A percentile compares a stretch with the other conserved stretches of the same genome.
phyloP scores from a whole-genome alignment of 305 asterid species.

The Solanum hybrid region DNA sequence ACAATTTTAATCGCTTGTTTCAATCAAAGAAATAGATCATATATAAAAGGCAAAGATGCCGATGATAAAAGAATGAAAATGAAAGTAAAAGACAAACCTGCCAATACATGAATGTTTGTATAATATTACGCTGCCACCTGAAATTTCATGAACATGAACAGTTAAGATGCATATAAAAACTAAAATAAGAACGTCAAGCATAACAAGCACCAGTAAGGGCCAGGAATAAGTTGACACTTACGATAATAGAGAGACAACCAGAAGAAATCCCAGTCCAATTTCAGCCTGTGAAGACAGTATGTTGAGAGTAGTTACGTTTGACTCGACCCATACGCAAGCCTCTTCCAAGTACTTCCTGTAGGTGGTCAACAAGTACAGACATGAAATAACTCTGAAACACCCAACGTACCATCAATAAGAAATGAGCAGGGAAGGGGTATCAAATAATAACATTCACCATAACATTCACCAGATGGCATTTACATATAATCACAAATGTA shows the following conservation, averaged over 20 bases:
- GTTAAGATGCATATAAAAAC: background rate
- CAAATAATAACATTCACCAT: background rate
- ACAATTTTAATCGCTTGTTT: background rate
- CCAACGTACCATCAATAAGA: background rate
- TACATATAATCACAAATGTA: background rate
- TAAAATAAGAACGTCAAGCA: background rate
- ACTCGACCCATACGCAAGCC: constrained; percentile 90
- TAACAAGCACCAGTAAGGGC: background rate
- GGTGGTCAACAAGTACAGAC: constrained; percentile 3
- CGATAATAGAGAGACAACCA: constrained; percentile 15
- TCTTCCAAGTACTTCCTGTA: constrained; percentile 93
- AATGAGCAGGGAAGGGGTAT: background rate
- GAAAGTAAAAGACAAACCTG: constrained; percentile 39
- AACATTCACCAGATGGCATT: background rate
- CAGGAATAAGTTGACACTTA: background rate
- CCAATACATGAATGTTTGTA: constrained; percentile 92
- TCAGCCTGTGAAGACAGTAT: constrained; percentile 22
- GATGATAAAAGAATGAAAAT: background rate
- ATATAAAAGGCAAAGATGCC: background rate
- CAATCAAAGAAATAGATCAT: background rate
- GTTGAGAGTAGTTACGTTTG: constrained; percentile 47
- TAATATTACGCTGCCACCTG: constrained; percentile 90
- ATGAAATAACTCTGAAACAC: background rate
- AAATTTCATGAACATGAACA: constrained; percentile 3
- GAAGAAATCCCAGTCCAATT: constrained; percentile 16